Percentiles rank a stretch among this genome's conserved stretches.
phyloP scores from a whole-genome alignment of 371 early-diverging fungal genomes.

The Syncephalastrum monosporum region DNA sequence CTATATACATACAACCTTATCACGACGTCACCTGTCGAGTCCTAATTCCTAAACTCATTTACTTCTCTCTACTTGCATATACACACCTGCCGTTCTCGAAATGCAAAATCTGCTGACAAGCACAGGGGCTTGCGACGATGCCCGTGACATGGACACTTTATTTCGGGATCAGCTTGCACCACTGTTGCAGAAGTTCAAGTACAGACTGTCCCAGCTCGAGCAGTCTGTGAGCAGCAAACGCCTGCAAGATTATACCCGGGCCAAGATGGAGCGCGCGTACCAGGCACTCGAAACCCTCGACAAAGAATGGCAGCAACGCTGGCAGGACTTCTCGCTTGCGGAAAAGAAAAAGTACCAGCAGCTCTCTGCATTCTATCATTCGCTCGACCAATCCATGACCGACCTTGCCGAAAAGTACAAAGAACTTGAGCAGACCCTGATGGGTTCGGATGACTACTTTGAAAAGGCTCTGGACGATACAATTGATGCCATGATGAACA shows the following conservation, averaged over 20 bases:
- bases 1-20: no score
- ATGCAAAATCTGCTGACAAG: constrained; percentile 46
- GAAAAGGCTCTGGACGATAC: constrained; percentile 39
- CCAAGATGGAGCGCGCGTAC: constrained; percentile 38
- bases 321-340: constrained; percentile 19
- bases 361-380: constrained; percentile 4
- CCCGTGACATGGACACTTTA: constrained; percentile 42
- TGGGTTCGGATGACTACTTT: constrained; percentile 20
- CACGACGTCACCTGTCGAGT: no score
- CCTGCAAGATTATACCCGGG: constrained; percentile 27
- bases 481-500: constrained; percentile 44
- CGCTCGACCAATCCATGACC: constrained; percentile 21
- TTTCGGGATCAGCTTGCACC: constrained; percentile 42
- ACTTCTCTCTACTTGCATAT: no score
- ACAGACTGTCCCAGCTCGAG: constrained; percentile 39
- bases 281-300: constrained; percentile 31
- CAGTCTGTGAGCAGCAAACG: constrained; percentile 29
- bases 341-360: constrained; percentile 13
- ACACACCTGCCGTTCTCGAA: no score
- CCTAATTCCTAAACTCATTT: no score
- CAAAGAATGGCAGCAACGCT: constrained; percentile 38
- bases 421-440: constrained; percentile 16
- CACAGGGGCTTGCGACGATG: constrained; percentile 26
- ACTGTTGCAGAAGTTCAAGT: constrained; percentile 43
- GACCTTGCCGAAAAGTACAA: constrained; percentile 28